Evolutionary conservation across 768 basidiomycete genomes (phyloP), one percentile per base, ranked within the genome.

Genomic region (Boletus sensibilis): DNA sequence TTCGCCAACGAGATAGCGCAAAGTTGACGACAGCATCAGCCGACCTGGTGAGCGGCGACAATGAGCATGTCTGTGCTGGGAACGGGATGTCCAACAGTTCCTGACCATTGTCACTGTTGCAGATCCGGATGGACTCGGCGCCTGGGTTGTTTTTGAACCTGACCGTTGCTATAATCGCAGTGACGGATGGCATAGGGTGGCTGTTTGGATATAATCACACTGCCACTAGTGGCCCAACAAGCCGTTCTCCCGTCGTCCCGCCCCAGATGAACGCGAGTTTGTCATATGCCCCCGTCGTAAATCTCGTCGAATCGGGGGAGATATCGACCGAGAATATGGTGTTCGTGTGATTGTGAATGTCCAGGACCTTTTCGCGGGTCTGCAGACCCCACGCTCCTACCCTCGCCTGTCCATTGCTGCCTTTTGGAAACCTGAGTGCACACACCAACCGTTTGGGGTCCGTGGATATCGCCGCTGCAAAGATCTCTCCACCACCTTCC

Each of bases 1-100:
- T 29, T 8, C 21, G 5, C 21, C 41, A 1, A 14, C 21, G 41
- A 14, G 14, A 21, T 29, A 45, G 50, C 44, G 12, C 53, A 53
- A 2, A 61, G 16, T 8, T 53, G 33, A 34, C 23, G 34, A 23
- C 61, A n/a, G n/a, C 51, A 13, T 61, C 50, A 11, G 31, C n/a
- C 0, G 55, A 57, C 54, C 49, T 57, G 3, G 44, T 20, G 5
- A 51, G 38, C 5, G 38, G 20, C 0, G 57, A 29, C 9, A 29
- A 21, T 5, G 12, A 11, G 20, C 13, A 31, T 0, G 3, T 8
- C 4, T 14, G 0, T 3, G 1, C 5, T 6, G 41, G 34, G 13
- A 39, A 56, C 5, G 52, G 52, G 25, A 40, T 40, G 4, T 34
- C 43, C 47, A 58, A n/a, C 11, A 39, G 33, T 1, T 50, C 31